Conservation (phyloP, 75 land plant genomes). For the Larix kaempferi region DNA sequence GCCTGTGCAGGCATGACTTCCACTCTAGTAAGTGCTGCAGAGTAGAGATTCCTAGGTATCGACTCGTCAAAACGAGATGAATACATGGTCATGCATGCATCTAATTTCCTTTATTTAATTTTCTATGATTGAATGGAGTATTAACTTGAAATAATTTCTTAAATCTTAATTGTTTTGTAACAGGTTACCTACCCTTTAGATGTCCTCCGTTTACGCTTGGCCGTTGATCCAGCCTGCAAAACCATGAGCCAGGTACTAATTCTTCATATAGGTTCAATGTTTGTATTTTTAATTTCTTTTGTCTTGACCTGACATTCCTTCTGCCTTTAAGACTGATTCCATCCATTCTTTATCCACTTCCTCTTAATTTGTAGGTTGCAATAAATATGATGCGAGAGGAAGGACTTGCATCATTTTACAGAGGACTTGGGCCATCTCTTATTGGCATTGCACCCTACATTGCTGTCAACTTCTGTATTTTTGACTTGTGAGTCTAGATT, state of each 20-base stretch:
- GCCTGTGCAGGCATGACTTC: constrained; percentile 99
- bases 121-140: not conserved
- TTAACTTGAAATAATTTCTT: not conserved
- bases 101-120: not conserved
- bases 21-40: constrained; percentile 67
- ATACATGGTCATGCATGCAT: not conserved
- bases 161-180: not conserved
- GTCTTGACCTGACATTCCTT: not conserved
- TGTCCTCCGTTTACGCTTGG: constrained; percentile 83
- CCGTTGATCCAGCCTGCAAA: constrained; percentile 81
- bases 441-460: constrained; percentile 97
- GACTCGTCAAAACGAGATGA: not conserved
- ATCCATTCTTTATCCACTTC: not conserved
- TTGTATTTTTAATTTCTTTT: not conserved
- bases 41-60: constrained; percentile 2
- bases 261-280: not conserved
- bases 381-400: constrained; percentile 81
- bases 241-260: constrained; percentile 77
- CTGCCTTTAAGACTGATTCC: not conserved
- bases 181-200: constrained; percentile 97
- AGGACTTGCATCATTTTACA: constrained; percentile 79
- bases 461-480: constrained; percentile 92
- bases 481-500: constrained; percentile 75
- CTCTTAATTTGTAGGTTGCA: constrained; percentile 66
- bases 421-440: constrained; percentile 94